Conservation (phyloP, 2,329 filamentous ascomycete genomes). For the Ramichloridium luteum region DNA sequence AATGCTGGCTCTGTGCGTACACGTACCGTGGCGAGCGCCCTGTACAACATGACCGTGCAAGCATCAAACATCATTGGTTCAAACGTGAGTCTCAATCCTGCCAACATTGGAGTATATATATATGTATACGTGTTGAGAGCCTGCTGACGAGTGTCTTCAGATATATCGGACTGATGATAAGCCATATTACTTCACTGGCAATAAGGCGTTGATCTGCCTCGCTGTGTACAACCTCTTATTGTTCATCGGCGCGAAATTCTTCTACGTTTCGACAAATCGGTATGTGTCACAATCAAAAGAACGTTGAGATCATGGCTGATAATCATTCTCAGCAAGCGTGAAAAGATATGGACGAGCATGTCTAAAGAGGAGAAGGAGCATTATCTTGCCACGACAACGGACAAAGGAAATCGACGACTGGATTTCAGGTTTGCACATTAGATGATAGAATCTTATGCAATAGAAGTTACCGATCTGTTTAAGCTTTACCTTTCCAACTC, state of each 20-base stretch:
- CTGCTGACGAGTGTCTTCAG: too few relatives aligned
- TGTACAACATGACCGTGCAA: constrained; percentile 33
- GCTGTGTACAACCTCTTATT: constrained; percentile 22
- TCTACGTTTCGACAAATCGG: constrained; percentile 25
- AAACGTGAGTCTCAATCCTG: too few relatives aligned
- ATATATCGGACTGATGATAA: constrained; percentile 39
- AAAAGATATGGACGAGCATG: constrained; percentile 28
- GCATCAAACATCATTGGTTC: constrained; percentile 34
- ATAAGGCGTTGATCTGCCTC: constrained; percentile 23
- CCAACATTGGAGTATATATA: too few relatives aligned
- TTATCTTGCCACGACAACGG: constrained; percentile 25
- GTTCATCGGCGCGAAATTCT: constrained; percentile 22
- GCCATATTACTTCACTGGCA: constrained; percentile 34
- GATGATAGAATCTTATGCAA: too few relatives aligned
- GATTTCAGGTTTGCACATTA: constrained; percentile 26
- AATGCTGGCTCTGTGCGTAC: constrained; percentile 33
- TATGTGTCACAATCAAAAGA: too few relatives aligned
- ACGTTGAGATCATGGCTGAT: too few relatives aligned
- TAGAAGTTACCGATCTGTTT: too few relatives aligned
- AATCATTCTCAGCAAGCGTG: constrained; percentile 16
- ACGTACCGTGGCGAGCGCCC: constrained; percentile 30
- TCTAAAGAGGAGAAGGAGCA: constrained; percentile 22
- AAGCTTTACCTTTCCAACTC: too few relatives aligned
- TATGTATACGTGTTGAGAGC: too few relatives aligned
- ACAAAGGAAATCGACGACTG: constrained; percentile 27